Evolutionary conservation across 1,284 basidiomycete species (phyloP).

Genomic region (Xanthoconium separans): DNA sequence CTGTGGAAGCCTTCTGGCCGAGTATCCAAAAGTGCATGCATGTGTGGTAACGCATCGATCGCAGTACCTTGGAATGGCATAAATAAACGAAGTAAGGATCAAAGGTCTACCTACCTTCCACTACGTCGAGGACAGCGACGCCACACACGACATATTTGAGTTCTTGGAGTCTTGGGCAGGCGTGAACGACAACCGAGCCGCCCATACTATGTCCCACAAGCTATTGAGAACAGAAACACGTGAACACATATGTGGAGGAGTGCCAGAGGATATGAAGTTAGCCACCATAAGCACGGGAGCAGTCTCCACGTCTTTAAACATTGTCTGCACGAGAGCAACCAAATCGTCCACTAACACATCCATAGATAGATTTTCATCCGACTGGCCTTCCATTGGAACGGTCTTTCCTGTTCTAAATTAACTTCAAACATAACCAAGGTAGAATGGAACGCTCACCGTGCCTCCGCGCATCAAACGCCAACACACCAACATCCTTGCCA

Average conservation of each 20-base stretch:
- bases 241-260: not conserved
- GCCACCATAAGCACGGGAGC: constrained; percentile 75
- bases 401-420: constrained; percentile 58
- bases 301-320: constrained; percentile 64
- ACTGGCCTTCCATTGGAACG: constrained; percentile 35
- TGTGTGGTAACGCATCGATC: constrained; percentile 86
- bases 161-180: constrained; percentile 65
- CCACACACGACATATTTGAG: constrained; percentile 75
- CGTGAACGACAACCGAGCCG: constrained; percentile 80
- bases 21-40: constrained; percentile 85
- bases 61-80: constrained; percentile 70
- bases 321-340: constrained; percentile 57
- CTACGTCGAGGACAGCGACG: constrained; percentile 90
- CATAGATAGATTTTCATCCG: constrained; percentile 71
- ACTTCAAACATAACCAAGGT: not conserved
- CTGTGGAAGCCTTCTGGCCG: constrained; percentile 85
- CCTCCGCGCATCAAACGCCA: constrained; percentile 83
- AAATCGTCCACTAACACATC: constrained; percentile 73
- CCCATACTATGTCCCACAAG: constrained; percentile 91
- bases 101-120: constrained; percentile 68
- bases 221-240: constrained; percentile 37
- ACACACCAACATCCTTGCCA: constrained; percentile 77
- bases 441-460: constrained; percentile 65
- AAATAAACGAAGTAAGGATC: not conserved
- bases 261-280: not conserved